phyloP scores from a whole-genome alignment of 2,329 filamentous ascomycete species.

The Colletotrichum liriopes region DNA sequence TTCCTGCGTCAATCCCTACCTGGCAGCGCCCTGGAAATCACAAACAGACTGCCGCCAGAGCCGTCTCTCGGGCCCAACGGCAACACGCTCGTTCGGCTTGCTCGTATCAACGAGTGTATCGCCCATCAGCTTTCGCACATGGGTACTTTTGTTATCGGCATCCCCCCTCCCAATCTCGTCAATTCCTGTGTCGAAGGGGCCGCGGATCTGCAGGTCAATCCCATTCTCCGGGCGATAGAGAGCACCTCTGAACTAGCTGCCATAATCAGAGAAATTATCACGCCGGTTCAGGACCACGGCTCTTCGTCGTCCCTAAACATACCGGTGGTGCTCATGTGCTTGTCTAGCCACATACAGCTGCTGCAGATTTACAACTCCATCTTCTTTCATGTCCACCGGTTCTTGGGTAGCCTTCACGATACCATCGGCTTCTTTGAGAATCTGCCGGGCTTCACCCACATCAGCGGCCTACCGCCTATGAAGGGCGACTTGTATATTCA shows the following conservation, averaged over 20 bases:
- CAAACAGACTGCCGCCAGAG: not conserved
- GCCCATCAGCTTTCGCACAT: not conserved
- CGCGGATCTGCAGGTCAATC: not conserved
- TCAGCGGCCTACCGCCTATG: not conserved
- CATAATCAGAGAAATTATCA: not conserved
- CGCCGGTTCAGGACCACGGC: not conserved
- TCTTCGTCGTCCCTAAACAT: not conserved
- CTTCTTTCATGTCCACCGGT: not conserved
- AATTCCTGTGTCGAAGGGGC: not conserved
- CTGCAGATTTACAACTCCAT: not conserved
- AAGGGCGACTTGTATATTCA: conserved; percentile 2
- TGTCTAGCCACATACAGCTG: not conserved
- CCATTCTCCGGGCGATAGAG: not conserved
- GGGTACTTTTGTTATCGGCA: not conserved
- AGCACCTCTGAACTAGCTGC: not conserved
- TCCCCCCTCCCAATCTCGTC: not conserved
- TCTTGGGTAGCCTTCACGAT: not conserved
- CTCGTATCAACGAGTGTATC: not conserved
- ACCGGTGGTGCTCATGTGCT: not conserved
- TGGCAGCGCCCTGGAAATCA: not conserved
- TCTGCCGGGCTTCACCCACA: not conserved
- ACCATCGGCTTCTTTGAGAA: not conserved
- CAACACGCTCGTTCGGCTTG: not conserved
- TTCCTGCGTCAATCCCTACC: not conserved
- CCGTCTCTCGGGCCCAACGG: not conserved